Evolutionary conservation across 495 filamentous ascomycete species (phyloP).

Genomic region (Hypoxylon fuscum): DNA sequence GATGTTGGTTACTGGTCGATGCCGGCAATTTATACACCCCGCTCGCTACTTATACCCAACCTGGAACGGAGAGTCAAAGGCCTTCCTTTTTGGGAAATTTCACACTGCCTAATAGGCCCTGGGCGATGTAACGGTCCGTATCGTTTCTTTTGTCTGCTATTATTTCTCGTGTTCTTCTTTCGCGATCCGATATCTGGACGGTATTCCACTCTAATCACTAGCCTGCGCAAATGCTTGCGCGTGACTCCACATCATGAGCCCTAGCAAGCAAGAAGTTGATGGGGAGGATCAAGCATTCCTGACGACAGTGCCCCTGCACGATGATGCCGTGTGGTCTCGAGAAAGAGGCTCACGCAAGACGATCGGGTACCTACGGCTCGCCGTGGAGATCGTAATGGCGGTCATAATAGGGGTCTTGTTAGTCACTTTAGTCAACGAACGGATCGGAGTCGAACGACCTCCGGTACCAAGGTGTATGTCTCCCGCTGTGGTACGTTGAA

Average conservation of each 20-base stretch:
- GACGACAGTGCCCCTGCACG: conserved; percentile 3
- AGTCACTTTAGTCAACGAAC: conserved; percentile 14
- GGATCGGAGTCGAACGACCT: conserved; percentile 13
- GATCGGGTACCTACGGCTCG: conserved; percentile 33
- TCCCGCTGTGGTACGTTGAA: not conserved
- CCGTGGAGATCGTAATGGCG: conserved; percentile 39
- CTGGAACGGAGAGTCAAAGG: conserved; percentile 27
- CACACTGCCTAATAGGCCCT: conserved; percentile 22
- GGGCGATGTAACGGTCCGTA: not conserved
- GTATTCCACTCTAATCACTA: not conserved
- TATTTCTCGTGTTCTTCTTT: not conserved
- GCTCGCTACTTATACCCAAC: conserved; percentile 30
- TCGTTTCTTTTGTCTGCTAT: not conserved
- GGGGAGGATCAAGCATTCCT: conserved; percentile 50
- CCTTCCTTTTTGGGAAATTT: conserved; percentile 31
- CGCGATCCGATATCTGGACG: not conserved
- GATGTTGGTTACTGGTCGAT: too few species aligned
- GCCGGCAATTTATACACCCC: conserved; percentile 1
- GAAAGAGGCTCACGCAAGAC: conserved; percentile 1
- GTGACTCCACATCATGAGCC: conserved; percentile 25
- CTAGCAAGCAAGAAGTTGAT: conserved; percentile 32
- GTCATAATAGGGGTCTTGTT: conserved; percentile 29
- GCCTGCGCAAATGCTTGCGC: not conserved
- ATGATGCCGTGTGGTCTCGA: conserved; percentile 26
- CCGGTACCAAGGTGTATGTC: conserved; percentile 42